Conservation (phyloP, 805 yeast species). For the Wickerhamiella allomyrinae region DNA sequence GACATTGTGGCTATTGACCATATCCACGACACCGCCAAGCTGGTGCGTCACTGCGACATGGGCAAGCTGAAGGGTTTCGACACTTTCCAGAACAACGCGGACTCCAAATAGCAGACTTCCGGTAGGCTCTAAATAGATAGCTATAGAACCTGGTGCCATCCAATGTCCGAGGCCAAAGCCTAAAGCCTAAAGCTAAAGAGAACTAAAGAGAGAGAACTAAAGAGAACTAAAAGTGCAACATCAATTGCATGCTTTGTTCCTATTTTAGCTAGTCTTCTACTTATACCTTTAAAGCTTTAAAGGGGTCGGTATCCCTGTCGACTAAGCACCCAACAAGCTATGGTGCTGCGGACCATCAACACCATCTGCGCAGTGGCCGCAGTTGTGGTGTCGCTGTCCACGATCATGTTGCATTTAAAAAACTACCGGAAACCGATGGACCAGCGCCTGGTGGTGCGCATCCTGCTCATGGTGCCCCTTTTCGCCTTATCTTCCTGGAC, state of each 20-base stretch:
- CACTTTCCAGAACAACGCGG: constrained; percentile 17
- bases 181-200: too few species aligned
- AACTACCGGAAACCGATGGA: constrained; percentile 83
- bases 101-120: constrained; percentile 16
- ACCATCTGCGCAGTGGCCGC: constrained; percentile 20
- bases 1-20: constrained; percentile 27
- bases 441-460: constrained; percentile 73
- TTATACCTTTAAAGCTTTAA: background rate
- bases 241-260: background rate
- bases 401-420: constrained; percentile 39
- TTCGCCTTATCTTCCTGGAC: constrained; percentile 60
- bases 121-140: too few species aligned
- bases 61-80: constrained; percentile 7
- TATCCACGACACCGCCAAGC: constrained; percentile 10
- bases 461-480: constrained; percentile 67
- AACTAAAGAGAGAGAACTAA: too few species aligned
- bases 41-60: constrained; percentile 16
- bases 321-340: background rate
- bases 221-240: background rate
- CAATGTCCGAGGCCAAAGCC: too few species aligned
- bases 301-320: background rate
- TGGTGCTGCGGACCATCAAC: constrained; percentile 4
- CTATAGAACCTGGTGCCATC: too few species aligned
- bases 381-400: constrained; percentile 29
- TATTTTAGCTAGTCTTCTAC: background rate